Conservation (phyloP, 2,329 filamentous ascomycete genomes). For the Aspergillus fumigatiaffinis region DNA sequence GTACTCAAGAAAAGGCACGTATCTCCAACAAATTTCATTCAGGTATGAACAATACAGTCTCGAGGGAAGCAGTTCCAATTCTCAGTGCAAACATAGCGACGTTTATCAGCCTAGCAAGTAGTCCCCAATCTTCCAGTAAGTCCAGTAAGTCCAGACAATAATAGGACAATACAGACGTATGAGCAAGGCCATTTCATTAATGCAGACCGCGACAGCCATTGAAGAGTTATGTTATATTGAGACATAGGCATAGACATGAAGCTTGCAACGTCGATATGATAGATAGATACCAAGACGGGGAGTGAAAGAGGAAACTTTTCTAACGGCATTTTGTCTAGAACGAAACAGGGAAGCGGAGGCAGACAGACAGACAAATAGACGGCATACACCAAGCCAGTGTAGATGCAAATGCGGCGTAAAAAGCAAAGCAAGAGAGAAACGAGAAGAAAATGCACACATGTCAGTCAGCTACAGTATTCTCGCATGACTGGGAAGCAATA, state of each 20-base stretch:
- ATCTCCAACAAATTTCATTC: background rate
- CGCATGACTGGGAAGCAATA: background rate
- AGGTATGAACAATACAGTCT: background rate
- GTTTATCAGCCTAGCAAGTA: background rate
- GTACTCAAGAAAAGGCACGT: background rate
- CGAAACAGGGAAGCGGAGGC: constrained; percentile 18
- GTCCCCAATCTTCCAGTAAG: background rate
- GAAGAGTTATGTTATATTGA: constrained; percentile 9
- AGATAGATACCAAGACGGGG: background rate
- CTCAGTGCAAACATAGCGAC: background rate
- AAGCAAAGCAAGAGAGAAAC: constrained; percentile 11
- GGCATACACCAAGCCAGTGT: constrained; percentile 27
- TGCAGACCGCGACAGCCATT: constrained; percentile 2
- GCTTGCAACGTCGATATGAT: background rate
- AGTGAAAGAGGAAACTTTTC: constrained; percentile 17
- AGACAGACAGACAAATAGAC: background rate
- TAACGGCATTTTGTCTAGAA: constrained; percentile 23
- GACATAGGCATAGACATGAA: background rate
- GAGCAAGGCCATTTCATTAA: background rate
- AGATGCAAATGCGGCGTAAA: constrained; percentile 14
- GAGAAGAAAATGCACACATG: constrained; percentile 5
- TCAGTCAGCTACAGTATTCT: constrained; percentile 1
- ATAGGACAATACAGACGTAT: background rate
- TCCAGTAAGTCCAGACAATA: background rate
- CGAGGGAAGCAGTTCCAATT: background rate